Evolutionary conservation across 768 basidiomycete genomes (phyloP), one percentile per base, ranked within the genome.

Genomic region (Strobilomyces dryophilus): DNA sequence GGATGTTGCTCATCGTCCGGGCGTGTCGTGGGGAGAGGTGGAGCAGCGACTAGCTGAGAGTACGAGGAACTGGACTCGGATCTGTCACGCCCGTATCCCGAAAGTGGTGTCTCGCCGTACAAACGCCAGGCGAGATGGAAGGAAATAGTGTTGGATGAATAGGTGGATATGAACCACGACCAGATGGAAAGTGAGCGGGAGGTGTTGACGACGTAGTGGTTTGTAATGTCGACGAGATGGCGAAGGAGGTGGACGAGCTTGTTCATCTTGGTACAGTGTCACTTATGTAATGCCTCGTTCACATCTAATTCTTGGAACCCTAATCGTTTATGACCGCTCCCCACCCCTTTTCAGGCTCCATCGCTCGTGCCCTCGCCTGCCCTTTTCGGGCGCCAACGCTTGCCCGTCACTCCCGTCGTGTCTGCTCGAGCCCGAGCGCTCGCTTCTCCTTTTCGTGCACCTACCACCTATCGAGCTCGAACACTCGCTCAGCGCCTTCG

Each of bases 151-250:
- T 53, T 24, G 29, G 42, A 39, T 26, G 52, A 44, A 14, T 48
- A 60, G 31, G 47, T 42, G 7, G 58, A 56, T 50, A 55, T 50
- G 41, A 59, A 42, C 54, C 61, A 65, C 7, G 56, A 53, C 53
- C 57, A 65, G 41, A 53, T 21, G 3, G 27, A 27, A 12, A 36
- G 35, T 10, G n/a, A 15, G 17, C 15, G 26, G 2, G 34, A 29
- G 4, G 44, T 18, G 27, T 45, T 24, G 27, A 45, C 17, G 8
- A 40, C 15, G 21, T 56, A 49, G 26, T 87, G 82, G 61, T 79
- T 80, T 4, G 87, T 82, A 26, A 79, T 80, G 58, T 87, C 85
- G 54, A 83, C 78, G 32, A 90, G 71, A 53, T 87, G 75, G 56
- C 79, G 85, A 49, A 89, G 72, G 34, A 89, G 68, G 37, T 79